phyloP scores from a whole-genome alignment of 371 early-diverging fungal species.

The Apophysomyces sp. region DNA sequence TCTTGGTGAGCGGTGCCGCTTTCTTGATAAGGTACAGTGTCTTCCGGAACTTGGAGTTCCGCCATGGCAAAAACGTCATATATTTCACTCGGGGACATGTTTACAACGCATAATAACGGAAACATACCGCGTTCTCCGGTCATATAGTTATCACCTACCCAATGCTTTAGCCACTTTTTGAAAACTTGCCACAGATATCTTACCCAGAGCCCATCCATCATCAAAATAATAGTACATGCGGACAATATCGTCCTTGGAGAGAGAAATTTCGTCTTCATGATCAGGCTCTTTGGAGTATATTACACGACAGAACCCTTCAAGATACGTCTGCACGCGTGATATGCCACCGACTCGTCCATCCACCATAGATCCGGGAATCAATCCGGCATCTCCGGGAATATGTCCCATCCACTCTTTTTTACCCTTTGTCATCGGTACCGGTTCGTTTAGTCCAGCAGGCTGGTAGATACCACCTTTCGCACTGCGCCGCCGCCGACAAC shows the following conservation, averaged over 20 bases:
- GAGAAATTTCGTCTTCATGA: constrained; percentile 57
- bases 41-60: neutral
- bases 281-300: constrained; percentile 39
- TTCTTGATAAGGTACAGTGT: neutral
- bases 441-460: neutral
- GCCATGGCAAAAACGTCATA: constrained; percentile 2
- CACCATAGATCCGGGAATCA: neutral
- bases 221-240: constrained; percentile 46
- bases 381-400: neutral
- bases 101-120: constrained; percentile 21
- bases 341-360: neutral
- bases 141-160: constrained; percentile 23
- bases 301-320: constrained; percentile 13
- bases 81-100: constrained; percentile 9
- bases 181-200: neutral
- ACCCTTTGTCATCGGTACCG: neutral
- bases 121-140: constrained; percentile 26
- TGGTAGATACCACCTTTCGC: neutral
- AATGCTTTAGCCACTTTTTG: neutral
- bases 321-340: neutral
- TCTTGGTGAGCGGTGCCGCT: neutral
- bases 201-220: constrained; percentile 63
- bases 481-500: neutral
- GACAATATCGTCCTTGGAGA: constrained; percentile 58
- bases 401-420: neutral